Percentiles rank a stretch among this genome's conserved stretches.
These are phyloP conservation scores for Gardenia jasminoides DNA, from an alignment of 257 asterid species.

Conservation along the genomic window DNA sequence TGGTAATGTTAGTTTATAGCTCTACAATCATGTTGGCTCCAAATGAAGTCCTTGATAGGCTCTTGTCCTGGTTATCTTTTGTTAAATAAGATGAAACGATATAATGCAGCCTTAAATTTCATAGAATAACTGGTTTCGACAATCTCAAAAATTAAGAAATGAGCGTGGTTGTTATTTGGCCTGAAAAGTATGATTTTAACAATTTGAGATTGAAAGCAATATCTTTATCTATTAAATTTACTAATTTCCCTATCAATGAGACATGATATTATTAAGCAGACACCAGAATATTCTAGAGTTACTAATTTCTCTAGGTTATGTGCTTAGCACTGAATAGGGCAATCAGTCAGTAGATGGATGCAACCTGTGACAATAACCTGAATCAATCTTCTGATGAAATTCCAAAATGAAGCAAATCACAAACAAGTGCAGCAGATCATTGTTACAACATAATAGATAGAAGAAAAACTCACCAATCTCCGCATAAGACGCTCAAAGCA, in stretches of 20 bases:
- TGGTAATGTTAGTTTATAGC: not conserved
- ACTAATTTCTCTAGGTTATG: not conserved
- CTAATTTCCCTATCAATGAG: not conserved
- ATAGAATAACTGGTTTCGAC: not conserved
- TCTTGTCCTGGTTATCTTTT: not conserved
- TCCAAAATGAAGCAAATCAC: not conserved
- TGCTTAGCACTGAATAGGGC: not conserved
- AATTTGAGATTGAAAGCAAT: not conserved
- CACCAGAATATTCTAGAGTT: not conserved
- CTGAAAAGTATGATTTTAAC: not conserved
- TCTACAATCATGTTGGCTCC: not conserved
- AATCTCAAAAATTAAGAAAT: not conserved
- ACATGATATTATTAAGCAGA: not conserved
- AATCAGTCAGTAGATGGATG: not conserved
- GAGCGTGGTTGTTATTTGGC: not conserved
- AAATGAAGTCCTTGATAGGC: not conserved
- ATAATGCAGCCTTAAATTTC: not conserved
- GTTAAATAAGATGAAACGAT: not conserved
- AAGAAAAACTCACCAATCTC: constrained; percentile 57
- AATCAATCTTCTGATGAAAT: not conserved
- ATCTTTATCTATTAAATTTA: not conserved
- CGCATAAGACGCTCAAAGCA: constrained; percentile 90
- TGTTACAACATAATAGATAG: not conserved
- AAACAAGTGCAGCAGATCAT: not conserved
- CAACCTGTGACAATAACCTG: not conserved